A percentile compares a stretch with the other conserved stretches of the same genome.
These are phyloP conservation scores for Mycena capillaripes DNA, from an alignment of 768 basidiomycete genomes.

Conservation along the genomic window DNA sequence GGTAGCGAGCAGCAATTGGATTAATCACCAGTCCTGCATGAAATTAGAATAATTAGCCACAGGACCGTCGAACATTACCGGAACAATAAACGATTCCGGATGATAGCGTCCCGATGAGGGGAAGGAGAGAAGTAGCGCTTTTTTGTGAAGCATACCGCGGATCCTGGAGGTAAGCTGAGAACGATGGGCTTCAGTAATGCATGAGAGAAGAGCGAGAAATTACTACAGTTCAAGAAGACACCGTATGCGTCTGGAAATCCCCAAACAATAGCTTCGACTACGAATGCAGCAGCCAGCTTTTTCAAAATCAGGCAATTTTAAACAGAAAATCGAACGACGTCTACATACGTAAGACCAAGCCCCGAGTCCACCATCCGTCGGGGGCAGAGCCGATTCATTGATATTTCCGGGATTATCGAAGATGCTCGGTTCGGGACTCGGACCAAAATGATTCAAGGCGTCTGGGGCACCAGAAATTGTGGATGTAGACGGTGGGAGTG, in stretches of 20 bases:
- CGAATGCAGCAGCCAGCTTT: conserved; percentile 44
- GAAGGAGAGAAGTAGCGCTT: conserved; percentile 42
- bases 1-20: conserved; percentile 42
- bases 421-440: too few relatives aligned
- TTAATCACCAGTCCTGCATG: conserved; percentile 29
- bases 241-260: conserved; percentile 46
- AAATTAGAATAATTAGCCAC: background rate
- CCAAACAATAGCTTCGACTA: conserved; percentile 48
- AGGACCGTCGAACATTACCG: conserved; percentile 28
- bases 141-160: conserved; percentile 38
- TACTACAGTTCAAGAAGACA: conserved; percentile 43
- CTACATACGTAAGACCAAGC: conserved; percentile 45
- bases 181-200: background rate
- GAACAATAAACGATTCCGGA: conserved; percentile 49
- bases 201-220: background rate
- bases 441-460: too few relatives aligned
- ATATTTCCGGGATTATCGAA: background rate
- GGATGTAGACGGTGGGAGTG: too few relatives aligned
- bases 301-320: background rate
- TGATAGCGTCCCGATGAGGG: conserved; percentile 45
- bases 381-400: conserved; percentile 33
- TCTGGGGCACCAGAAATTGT: too few relatives aligned
- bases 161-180: conserved; percentile 42
- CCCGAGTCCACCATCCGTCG: conserved; percentile 39
- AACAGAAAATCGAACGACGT: too few relatives aligned